Evolutionary conservation across 495 filamentous ascomycete species (phyloP).

Genomic region (Choiromyces venosus): DNA sequence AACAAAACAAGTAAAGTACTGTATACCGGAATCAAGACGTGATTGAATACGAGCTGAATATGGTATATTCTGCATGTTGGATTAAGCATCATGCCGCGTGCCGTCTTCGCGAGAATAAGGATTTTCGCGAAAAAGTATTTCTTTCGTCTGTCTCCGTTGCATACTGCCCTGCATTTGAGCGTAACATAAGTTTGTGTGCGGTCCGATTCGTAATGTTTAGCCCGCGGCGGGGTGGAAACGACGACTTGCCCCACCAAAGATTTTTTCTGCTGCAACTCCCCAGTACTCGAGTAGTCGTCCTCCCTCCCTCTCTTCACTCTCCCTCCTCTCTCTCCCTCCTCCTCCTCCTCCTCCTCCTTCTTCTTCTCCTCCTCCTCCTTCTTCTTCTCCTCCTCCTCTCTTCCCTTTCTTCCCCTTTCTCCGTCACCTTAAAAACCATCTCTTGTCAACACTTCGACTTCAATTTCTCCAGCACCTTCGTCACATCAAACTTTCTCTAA

Average conservation of each 20-base stretch:
- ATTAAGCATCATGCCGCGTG: neutral
- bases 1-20: neutral
- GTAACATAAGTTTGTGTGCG: neutral
- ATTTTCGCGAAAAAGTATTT: neutral
- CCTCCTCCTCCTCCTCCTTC: slow-evolving; percentile 2
- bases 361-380: neutral
- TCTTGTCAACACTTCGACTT: neutral
- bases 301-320: neutral
- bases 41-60: neutral
- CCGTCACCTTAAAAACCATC: neutral
- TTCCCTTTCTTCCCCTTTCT: neutral
- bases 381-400: slow-evolving; percentile 4
- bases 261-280: neutral
- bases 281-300: too few species aligned
- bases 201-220: neutral
- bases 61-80: neutral
- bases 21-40: neutral
- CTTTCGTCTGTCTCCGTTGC: neutral
- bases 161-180: too few species aligned
- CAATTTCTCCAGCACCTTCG: neutral
- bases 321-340: slow-evolving; percentile 1
- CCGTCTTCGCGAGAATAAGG: neutral
- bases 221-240: neutral
- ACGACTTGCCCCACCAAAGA: neutral
- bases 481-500: neutral